Evolutionary conservation across 2,329 filamentous ascomycete species (phyloP).

Genomic region (Aureobasidium musti): DNA sequence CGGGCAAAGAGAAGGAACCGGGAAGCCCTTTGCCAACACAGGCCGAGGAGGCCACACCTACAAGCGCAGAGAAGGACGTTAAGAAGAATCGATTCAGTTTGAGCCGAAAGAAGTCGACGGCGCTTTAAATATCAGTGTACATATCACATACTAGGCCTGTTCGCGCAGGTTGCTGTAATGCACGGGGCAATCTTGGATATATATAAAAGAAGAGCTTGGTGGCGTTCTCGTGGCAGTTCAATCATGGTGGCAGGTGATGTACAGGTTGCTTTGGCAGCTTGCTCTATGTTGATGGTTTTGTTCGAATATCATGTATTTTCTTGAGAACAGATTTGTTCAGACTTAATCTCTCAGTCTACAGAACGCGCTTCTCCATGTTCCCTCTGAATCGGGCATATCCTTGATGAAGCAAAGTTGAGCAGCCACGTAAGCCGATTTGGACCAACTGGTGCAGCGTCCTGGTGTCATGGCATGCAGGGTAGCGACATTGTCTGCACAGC

Average conservation of each 20-base stretch:
- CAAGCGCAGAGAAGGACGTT: slow-evolving; percentile 41
- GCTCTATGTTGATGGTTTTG: slow-evolving; percentile 8
- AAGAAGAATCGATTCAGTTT: slow-evolving; percentile 67
- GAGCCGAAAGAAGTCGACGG: slow-evolving; percentile 66
- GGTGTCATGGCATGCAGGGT: neutral
- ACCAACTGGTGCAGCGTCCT: neutral
- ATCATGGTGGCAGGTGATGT: neutral
- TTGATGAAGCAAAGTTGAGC: neutral
- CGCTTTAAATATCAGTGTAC: slow-evolving; percentile 7
- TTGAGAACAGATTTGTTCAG: neutral
- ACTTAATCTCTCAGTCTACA: neutral
- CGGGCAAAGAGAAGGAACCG: slow-evolving; percentile 55
- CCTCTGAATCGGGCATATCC: neutral
- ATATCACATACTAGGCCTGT: slow-evolving; percentile 10
- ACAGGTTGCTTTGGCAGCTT: slow-evolving; percentile 14
- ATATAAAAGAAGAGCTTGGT: slow-evolving; percentile 3
- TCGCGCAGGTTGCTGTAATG: slow-evolving; percentile 22
- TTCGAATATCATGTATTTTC: slow-evolving; percentile 20
- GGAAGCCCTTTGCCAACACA: slow-evolving; percentile 35
- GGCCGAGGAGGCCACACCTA: slow-evolving; percentile 22
- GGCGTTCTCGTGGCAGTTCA: neutral
- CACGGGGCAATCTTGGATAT: slow-evolving; percentile 16
- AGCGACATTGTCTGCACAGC: neutral
- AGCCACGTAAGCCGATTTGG: neutral
- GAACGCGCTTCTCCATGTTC: neutral